Conservation (phyloP, 179 eudicot genomes). For the Sideroxylon spinosum region DNA sequence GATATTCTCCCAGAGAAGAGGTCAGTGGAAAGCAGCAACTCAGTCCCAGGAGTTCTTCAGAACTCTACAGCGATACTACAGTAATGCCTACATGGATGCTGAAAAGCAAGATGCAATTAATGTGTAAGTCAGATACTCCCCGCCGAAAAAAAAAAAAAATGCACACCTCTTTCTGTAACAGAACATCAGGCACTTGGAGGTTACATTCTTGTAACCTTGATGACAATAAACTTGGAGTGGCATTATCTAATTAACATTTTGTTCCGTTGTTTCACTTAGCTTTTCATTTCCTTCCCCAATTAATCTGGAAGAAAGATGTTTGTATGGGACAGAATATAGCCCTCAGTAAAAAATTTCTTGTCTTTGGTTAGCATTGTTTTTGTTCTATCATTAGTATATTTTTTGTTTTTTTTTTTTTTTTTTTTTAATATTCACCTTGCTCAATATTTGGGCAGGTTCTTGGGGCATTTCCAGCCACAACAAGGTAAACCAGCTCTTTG, state of each 20-base stretch:
- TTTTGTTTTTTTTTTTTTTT: neutral
- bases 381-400: neutral
- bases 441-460: slow-evolving; percentile 49
- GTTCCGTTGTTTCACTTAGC: neutral
- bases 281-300: neutral
- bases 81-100: slow-evolving; percentile 93
- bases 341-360: neutral
- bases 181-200: neutral
- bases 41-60: slow-evolving; percentile 92
- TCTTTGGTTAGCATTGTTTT: neutral
- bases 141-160: neutral
- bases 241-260: neutral
- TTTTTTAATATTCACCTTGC: too few species aligned
- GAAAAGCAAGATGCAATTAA: slow-evolving; percentile 97
- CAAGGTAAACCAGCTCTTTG: slow-evolving; percentile 68
- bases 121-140: slow-evolving; percentile 53
- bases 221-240: neutral
- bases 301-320: neutral
- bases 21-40: slow-evolving; percentile 94
- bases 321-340: neutral
- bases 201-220: neutral
- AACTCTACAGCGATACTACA: slow-evolving; percentile 82
- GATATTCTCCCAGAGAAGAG: slow-evolving; percentile 89
- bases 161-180: neutral
- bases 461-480: slow-evolving; percentile 84